Percentiles rank a stretch among this genome's conserved stretches.
phyloP scores from a whole-genome alignment of 305 asterid genomes.

The Coffea humblotiana region DNA sequence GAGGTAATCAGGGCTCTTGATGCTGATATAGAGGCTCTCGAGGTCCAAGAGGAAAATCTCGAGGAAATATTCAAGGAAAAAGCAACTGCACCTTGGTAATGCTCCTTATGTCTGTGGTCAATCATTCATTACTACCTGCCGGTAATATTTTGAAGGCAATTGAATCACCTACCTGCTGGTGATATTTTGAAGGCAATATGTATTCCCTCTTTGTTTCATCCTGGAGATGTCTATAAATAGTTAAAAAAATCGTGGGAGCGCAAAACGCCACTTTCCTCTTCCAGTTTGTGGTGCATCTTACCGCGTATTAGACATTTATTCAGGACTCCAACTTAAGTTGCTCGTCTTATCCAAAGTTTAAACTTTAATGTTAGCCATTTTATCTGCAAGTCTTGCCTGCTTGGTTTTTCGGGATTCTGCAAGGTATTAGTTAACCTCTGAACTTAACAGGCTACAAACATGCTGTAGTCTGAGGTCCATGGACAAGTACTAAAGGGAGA shows the following conservation, averaged over 20 bases:
- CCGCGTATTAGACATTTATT: too few species aligned
- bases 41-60: conserved; percentile 29
- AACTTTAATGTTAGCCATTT: neutral
- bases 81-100: conserved; percentile 56
- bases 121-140: neutral
- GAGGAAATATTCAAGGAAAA: conserved; percentile 34
- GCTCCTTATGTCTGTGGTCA: neutral
- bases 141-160: neutral
- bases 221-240: neutral
- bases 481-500: conserved; percentile 13
- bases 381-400: too few species aligned
- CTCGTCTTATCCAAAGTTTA: neutral
- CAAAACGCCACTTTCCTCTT: neutral
- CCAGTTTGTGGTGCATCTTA: neutral
- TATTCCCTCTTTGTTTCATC: neutral
- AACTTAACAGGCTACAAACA: too few species aligned
- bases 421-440: too few species aligned
- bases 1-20: conserved; percentile 23
- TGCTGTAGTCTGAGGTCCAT: too few species aligned
- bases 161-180: too few species aligned
- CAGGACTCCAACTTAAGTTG: too few species aligned
- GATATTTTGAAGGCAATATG: too few species aligned
- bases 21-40: conserved; percentile 35
- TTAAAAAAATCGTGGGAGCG: neutral
- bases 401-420: too few species aligned